These are phyloP conservation scores for Passalora sequoiae DNA, from an alignment of 2,329 filamentous ascomycete species.

Conservation along the genomic window DNA sequence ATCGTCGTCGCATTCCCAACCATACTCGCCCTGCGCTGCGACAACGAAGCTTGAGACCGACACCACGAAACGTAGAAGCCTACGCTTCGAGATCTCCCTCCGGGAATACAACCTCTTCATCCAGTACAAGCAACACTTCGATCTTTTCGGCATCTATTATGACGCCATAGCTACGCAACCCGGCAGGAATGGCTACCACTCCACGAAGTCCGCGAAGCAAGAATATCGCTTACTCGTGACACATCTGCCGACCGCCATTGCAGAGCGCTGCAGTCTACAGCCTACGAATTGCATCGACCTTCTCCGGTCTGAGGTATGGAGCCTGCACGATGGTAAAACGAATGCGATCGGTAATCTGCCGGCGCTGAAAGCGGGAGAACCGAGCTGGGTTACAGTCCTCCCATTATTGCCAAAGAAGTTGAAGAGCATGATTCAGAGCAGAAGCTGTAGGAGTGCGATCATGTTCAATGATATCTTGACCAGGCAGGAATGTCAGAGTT, in stretches of 20 bases:
- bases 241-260: conserved; percentile 64
- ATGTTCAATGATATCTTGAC: conserved; percentile 77
- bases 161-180: conserved; percentile 34
- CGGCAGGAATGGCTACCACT: neutral
- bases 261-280: conserved; percentile 68
- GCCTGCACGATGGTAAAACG: conserved; percentile 45
- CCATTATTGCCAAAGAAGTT: conserved; percentile 37
- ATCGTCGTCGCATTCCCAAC: too few species aligned
- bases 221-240: conserved; percentile 40
- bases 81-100: conserved; percentile 60
- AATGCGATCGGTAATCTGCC: conserved; percentile 3
- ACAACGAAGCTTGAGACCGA: conserved; percentile 1
- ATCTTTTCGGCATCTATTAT: conserved; percentile 69
- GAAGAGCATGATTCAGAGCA: conserved; percentile 68
- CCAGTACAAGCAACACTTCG: conserved; percentile 54
- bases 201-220: neutral
- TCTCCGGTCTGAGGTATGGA: conserved; percentile 70
- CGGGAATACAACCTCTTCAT: conserved; percentile 58
- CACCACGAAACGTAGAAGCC: conserved; percentile 42
- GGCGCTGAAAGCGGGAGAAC: conserved; percentile 1
- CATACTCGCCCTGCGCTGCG: neutral
- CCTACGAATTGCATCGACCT: conserved; percentile 68
- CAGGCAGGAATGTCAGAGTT: conserved; percentile 50
- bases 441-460: conserved; percentile 71
- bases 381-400: conserved; percentile 14